Percentiles rank a stretch among this genome's conserved stretches.
phyloP scores from a whole-genome alignment of 2,329 filamentous ascomycete genomes.

The Cadophora sp. region DNA sequence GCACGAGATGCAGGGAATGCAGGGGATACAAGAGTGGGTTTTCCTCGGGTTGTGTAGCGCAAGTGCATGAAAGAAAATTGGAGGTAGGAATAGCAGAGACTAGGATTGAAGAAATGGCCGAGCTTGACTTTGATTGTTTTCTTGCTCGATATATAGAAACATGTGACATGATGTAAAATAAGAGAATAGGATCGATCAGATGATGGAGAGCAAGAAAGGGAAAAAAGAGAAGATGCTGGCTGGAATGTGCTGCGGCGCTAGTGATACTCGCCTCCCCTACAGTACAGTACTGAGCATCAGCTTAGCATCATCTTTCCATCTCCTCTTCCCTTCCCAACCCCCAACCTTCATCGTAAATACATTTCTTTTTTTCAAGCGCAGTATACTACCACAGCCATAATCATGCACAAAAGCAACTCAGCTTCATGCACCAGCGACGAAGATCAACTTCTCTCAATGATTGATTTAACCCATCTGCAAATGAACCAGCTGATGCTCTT shows the following conservation, averaged over 20 bases:
- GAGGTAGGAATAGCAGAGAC: no score
- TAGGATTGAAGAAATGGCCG: no score
- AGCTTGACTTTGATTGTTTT: no score
- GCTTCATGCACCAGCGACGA: not conserved
- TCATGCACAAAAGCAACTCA: not conserved
- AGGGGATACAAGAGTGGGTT: constrained; percentile 3
- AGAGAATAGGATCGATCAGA: no score
- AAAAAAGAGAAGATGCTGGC: not conserved
- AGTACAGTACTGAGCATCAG: no score
- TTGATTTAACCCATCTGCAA: not conserved
- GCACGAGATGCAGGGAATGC: not conserved
- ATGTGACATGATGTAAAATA: no score
- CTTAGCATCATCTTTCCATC: no score
- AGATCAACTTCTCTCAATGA: not conserved
- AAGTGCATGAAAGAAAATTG: not conserved
- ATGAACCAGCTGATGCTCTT: not conserved
- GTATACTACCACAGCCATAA: not conserved
- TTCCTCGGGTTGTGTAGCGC: not conserved
- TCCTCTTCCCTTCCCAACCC: no score
- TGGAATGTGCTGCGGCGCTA: not conserved
- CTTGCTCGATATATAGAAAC: no score
- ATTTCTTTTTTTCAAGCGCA: not conserved
- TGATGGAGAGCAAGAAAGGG: no score
- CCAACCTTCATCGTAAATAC: not conserved
- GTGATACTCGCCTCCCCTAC: not conserved